Evolutionary conservation across 208 protist genomes (phyloP).

Genomic region (Giardia muris): DNA sequence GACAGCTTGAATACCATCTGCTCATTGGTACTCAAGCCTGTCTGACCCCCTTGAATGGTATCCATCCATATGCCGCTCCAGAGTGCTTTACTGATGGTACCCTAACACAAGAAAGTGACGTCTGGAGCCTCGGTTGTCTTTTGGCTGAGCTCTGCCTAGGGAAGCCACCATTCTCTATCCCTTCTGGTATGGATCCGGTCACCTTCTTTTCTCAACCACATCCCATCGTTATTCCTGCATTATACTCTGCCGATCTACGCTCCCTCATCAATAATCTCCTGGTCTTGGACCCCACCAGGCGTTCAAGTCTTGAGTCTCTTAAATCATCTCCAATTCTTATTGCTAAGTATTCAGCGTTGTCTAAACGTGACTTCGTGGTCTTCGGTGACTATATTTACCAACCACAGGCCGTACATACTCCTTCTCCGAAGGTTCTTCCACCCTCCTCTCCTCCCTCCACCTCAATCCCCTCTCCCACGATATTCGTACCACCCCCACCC

Average conservation of each 20-base stretch:
- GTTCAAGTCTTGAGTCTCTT: too few relatives aligned
- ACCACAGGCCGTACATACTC: background rate
- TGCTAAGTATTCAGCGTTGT: too few relatives aligned
- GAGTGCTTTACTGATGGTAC: background rate
- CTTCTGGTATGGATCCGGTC: background rate
- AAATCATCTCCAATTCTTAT: too few relatives aligned
- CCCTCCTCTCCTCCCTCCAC: background rate
- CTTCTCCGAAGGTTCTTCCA: background rate
- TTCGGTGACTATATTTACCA: too few relatives aligned
- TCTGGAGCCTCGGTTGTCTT: constrained; percentile 25
- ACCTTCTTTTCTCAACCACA: background rate
- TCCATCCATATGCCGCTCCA: background rate
- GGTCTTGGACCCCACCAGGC: too few relatives aligned
- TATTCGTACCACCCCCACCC: background rate
- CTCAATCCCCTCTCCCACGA: background rate
- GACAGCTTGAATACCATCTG: background rate
- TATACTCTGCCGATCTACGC: too few relatives aligned
- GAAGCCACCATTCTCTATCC: constrained; percentile 56
- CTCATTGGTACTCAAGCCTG: background rate
- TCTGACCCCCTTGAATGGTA: background rate
- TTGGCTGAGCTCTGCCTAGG: constrained; percentile 47
- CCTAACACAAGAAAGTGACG: constrained; percentile 32
- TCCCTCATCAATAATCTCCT: too few relatives aligned
- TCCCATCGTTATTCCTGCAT: too few relatives aligned
- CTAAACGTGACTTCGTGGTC: too few relatives aligned